phyloP scores from a whole-genome alignment of 208 protist species.

The Acanthamoeba rhysodes region DNA sequence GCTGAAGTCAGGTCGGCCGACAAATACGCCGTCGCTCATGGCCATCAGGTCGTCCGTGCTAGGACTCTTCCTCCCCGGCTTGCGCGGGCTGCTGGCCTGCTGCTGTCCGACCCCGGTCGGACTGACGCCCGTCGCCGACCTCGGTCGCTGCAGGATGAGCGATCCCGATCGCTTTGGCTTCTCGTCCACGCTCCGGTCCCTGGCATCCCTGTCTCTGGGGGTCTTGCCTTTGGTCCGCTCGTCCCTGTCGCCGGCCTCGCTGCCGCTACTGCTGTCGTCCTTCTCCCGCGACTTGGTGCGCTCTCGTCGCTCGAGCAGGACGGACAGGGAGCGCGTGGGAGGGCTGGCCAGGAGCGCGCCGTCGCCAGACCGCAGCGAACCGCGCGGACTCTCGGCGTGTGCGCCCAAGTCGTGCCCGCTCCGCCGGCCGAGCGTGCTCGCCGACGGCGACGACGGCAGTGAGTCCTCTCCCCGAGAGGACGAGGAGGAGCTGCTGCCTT shows the following conservation, averaged over 20 bases:
- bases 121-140: neutral
- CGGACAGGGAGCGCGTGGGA: neutral
- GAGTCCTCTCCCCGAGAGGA: neutral
- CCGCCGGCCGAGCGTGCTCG: too few relatives aligned
- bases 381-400: neutral
- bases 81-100: neutral
- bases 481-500: too few relatives aligned
- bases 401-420: neutral
- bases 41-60: neutral
- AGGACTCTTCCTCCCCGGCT: neutral
- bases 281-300: neutral
- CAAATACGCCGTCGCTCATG: neutral
- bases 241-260: conserved; percentile 17
- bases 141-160: neutral
- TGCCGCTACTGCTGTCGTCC: conserved; percentile 53
- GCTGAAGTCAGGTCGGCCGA: neutral
- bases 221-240: conserved; percentile 18
- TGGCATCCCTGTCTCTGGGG: too few relatives aligned
- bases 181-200: neutral
- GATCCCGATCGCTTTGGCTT: neutral
- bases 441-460: neutral
- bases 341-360: neutral
- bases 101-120: too few relatives aligned
- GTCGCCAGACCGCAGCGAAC: neutral
- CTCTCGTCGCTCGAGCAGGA: neutral